A percentile compares a stretch with the other conserved stretches of the same genome.
phyloP scores from a whole-genome alignment of 495 filamentous ascomycete genomes.

The Penicillium antarcticum region DNA sequence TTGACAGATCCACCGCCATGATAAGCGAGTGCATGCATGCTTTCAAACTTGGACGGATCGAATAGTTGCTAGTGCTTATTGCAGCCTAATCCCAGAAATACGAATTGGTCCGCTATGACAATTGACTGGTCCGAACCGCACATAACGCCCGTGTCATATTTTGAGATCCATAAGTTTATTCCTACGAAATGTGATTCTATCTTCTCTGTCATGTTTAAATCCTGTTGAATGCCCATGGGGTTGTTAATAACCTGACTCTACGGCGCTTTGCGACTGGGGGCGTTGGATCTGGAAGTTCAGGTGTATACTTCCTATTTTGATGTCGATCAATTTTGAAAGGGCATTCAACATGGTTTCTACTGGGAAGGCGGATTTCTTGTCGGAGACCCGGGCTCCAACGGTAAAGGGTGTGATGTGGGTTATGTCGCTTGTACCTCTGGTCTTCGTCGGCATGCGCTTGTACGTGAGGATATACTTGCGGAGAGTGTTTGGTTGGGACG shows the following conservation, averaged over 20 bases:
- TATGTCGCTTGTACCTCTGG: slow-evolving; percentile 18
- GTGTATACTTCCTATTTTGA: not conserved
- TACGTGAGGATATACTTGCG: slow-evolving; percentile 20
- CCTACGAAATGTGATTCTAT: too few relatives aligned
- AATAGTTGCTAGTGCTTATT: too few relatives aligned
- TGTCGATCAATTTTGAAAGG: not conserved
- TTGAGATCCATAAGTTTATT: too few relatives aligned
- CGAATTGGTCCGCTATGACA: too few relatives aligned
- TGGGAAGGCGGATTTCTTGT: not conserved
- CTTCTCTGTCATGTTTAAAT: slow-evolving; percentile 1
- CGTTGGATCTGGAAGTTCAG: not conserved
- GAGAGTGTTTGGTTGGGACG: slow-evolving; percentile 28
- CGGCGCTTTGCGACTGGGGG: not conserved
- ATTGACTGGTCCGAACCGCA: too few relatives aligned
- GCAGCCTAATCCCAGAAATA: too few relatives aligned
- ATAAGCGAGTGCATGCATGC: too few relatives aligned
- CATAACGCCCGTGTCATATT: too few relatives aligned
- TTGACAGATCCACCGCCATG: too few relatives aligned
- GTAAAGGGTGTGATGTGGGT: slow-evolving; percentile 27
- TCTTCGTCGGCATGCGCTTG: slow-evolving; percentile 20
- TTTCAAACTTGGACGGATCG: too few relatives aligned
- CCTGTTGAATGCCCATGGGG: not conserved
- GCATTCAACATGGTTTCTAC: not conserved
- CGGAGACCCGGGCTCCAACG: slow-evolving; percentile 12
- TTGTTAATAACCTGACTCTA: not conserved